A percentile compares a stretch with the other conserved stretches of the same genome.
phyloP scores from a whole-genome alignment of 257 asterid species.

The Solanum appendiculatum region DNA sequence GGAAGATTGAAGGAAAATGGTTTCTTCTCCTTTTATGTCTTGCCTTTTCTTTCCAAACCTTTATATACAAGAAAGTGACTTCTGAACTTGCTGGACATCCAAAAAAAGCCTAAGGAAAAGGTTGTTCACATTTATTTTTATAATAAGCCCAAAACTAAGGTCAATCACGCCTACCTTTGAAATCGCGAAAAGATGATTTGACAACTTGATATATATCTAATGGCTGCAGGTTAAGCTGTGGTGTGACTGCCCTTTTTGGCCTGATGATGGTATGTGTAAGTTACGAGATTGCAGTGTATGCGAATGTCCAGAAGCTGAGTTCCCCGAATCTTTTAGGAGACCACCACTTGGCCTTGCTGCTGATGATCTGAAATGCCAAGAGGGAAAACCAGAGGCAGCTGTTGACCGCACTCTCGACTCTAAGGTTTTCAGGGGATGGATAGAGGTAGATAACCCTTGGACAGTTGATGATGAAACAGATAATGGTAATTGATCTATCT shows the following conservation, averaged over 20 bases:
- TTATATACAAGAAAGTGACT: background rate
- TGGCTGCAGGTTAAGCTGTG: constrained; percentile 77
- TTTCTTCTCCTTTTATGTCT: background rate
- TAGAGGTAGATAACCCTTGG: constrained; percentile 93
- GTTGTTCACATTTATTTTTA: background rate
- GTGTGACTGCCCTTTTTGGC: constrained; percentile 99
- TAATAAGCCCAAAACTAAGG: background rate
- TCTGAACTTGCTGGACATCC: background rate
- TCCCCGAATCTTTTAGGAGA: constrained; percentile 73
- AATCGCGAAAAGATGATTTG: background rate
- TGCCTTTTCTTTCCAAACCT: background rate
- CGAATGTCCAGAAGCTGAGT: constrained; percentile 87
- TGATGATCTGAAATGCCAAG: constrained; percentile 88
- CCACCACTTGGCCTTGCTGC: constrained; percentile 38
- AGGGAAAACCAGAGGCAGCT: constrained; percentile 79
- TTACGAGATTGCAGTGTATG: constrained; percentile 94
- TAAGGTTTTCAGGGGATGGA: constrained; percentile 85
- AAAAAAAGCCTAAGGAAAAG: background rate
- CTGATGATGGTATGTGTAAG: constrained; percentile 96
- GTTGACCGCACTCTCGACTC: constrained; percentile 93
- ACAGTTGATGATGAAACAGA: constrained; percentile 89
- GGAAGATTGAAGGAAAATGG: background rate
- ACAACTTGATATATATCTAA: constrained; percentile 3
- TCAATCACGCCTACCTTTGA: background rate
- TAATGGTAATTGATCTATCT: constrained; percentile 43